A percentile compares a stretch with the other conserved stretches of the same genome.
Conservation (phyloP, 257 asterid genomes). For the Solanum megistacrolobum region DNA sequence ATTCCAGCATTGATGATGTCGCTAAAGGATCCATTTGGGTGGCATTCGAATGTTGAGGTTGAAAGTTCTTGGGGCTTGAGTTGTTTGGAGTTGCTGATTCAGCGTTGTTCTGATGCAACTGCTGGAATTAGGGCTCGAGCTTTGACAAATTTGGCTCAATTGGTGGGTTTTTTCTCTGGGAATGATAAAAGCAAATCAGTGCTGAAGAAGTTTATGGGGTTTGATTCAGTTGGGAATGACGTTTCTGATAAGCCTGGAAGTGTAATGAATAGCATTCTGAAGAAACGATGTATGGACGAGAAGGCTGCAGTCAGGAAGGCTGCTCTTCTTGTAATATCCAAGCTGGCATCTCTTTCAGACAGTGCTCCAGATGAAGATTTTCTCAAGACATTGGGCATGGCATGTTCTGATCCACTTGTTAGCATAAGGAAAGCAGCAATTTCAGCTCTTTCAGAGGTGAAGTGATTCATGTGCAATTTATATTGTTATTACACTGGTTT, state of each 20-base stretch:
- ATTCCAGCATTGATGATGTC: constrained; percentile 40
- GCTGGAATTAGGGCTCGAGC: constrained; percentile 83
- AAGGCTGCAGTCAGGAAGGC: constrained; percentile 97
- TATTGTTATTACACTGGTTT: not conserved
- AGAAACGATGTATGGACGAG: constrained; percentile 68
- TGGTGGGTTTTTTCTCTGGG: constrained; percentile 39
- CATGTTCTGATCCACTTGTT: constrained; percentile 94
- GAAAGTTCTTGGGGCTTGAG: constrained; percentile 49
- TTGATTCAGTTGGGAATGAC: constrained; percentile 14
- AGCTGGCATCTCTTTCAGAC: constrained; percentile 46
- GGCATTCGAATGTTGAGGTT: constrained; percentile 26
- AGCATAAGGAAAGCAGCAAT: constrained; percentile 89
- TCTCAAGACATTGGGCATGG: constrained; percentile 72
- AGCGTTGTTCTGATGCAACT: constrained; percentile 71
- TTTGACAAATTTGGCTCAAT: constrained; percentile 62
- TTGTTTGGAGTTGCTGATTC: constrained; percentile 57
- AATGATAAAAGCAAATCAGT: constrained; percentile 29
- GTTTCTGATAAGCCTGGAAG: constrained; percentile 7
- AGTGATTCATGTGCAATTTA: constrained; percentile 5
- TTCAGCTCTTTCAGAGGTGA: constrained; percentile 87
- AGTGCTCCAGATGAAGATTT: constrained; percentile 62
- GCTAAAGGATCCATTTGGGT: constrained; percentile 37
- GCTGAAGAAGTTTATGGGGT: constrained; percentile 57
- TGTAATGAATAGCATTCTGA: constrained; percentile 44
- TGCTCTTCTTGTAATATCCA: constrained; percentile 71